A percentile compares a stretch with the other conserved stretches of the same genome.
These are phyloP conservation scores for Bretschneidera sinensis DNA, from an alignment of 345 rosid genomes.

Conservation along the genomic window DNA sequence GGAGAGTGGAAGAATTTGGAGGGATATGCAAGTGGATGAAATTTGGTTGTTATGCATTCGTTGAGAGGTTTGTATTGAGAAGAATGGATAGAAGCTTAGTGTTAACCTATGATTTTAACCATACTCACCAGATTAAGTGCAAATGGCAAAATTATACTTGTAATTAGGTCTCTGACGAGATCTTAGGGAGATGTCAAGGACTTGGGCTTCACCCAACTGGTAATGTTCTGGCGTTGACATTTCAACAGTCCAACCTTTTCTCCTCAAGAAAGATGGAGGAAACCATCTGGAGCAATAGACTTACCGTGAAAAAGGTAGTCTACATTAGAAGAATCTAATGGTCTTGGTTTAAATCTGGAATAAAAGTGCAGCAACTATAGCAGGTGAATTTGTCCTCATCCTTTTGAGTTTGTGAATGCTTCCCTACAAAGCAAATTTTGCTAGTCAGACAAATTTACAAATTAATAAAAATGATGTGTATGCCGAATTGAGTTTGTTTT, in stretches of 20 bases:
- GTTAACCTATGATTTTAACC: slow-evolving; percentile 42
- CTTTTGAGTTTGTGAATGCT: slow-evolving; percentile 25
- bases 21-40: slow-evolving; percentile 40
- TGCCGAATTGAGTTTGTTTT: too few species aligned
- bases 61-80: slow-evolving; percentile 54
- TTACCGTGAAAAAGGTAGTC: slow-evolving; percentile 27
- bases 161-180: too few species aligned
- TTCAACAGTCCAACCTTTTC: slow-evolving; percentile 34
- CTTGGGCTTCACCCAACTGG: slow-evolving; percentile 34
- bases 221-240: slow-evolving; percentile 17
- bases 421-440: slow-evolving; percentile 12
- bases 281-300: slow-evolving; percentile 34
- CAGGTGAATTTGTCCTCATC: slow-evolving; percentile 27
- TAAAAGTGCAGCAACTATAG: slow-evolving; percentile 21
- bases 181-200: too few species aligned
- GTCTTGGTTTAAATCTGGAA: slow-evolving; percentile 21
- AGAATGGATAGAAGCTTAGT: slow-evolving; percentile 54
- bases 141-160: too few species aligned
- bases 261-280: slow-evolving; percentile 36
- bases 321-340: slow-evolving; percentile 18
- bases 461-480: too few species aligned
- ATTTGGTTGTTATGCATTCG: slow-evolving; percentile 47
- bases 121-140: slow-evolving; percentile 28
- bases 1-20: slow-evolving; percentile 22
- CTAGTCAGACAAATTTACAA: too few species aligned